Conservation (phyloP, 768 basidiomycete genomes). For the Russula vinacea region DNA sequence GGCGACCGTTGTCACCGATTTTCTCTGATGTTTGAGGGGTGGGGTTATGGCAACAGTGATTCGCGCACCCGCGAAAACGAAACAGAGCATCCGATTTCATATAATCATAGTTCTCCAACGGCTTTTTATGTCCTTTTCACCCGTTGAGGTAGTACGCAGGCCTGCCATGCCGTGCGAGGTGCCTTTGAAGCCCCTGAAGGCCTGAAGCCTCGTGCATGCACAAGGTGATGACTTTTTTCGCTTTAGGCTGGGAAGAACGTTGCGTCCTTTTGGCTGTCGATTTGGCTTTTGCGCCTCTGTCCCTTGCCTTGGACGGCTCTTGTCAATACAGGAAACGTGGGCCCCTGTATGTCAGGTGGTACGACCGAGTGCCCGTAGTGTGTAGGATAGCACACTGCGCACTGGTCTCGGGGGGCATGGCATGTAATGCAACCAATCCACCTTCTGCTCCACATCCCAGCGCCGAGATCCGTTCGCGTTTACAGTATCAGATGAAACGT, state of each 20-base stretch:
- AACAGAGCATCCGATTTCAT: neutral
- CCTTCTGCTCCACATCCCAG: no score
- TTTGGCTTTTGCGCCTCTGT: neutral
- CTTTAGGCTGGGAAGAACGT: neutral
- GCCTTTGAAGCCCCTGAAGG: conserved; percentile 1
- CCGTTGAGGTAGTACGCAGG: neutral
- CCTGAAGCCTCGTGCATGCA: conserved; percentile 8
- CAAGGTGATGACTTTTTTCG: neutral
- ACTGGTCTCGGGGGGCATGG: neutral
- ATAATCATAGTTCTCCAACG: neutral
- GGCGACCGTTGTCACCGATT: neutral
- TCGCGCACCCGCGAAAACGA: neutral
- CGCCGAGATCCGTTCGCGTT: neutral
- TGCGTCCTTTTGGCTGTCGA: neutral
- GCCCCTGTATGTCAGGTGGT: conserved; percentile 16
- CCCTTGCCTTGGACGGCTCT: neutral
- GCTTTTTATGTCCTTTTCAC: neutral
- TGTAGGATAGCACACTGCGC: neutral
- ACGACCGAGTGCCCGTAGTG: neutral
- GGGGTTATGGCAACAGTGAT: neutral
- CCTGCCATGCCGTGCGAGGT: neutral
- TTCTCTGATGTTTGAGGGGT: neutral
- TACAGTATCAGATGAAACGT: neutral
- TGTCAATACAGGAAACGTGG: neutral
- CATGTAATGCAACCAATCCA: neutral